Evolutionary conservation across 805 yeast species (phyloP), one percentile per base, ranked within the genome.

Genomic region (Spencermartinsiella europaea): DNA sequence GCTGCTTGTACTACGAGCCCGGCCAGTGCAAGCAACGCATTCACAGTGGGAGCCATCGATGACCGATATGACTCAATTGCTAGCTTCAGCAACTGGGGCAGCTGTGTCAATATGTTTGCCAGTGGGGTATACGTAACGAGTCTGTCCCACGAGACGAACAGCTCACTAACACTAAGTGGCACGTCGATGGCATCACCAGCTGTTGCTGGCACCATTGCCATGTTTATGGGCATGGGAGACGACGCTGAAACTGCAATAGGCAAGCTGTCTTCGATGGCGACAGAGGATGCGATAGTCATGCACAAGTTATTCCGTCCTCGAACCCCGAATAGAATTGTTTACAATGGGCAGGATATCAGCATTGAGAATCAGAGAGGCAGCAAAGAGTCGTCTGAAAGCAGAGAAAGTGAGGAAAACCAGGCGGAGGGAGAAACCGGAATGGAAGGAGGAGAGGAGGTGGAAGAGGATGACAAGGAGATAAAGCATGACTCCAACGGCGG

Each of bases 31-130:
- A 64, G 68, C 1, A 68, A 69, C 42, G 90, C 90, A 0, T 76
- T 87, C 1, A 83, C 95, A 0, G 96, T 90, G 3, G 97, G 96
- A 0, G 95, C 96, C 2, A 79, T 88, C 44, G 91, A 87, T 59
- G 95, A 85, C 58, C 61, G 74, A 14, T 73, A 71, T 17, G 95
- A 87, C 56, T 57, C 71, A 2, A 70, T 87, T 36, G 93, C 96
- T 0, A 59, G 74, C 15, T 89, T 90, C 60, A 79, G 93, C 12
- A 89, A 90, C 58, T 89, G 91, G 90, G 96, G 97, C 0, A 67
- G 72, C 15, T 90, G 96, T 63, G 95, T 90, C 5, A 85, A 86
- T 56, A 67, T 89, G 1, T 83, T 85, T 65, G 87, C 96, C 1
- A 77, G 90, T 45, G 97, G 97, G 0, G 81, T 81, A 0, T 68